Conservation (phyloP, 768 basidiomycete species). For the Russula dissimulans region DNA sequence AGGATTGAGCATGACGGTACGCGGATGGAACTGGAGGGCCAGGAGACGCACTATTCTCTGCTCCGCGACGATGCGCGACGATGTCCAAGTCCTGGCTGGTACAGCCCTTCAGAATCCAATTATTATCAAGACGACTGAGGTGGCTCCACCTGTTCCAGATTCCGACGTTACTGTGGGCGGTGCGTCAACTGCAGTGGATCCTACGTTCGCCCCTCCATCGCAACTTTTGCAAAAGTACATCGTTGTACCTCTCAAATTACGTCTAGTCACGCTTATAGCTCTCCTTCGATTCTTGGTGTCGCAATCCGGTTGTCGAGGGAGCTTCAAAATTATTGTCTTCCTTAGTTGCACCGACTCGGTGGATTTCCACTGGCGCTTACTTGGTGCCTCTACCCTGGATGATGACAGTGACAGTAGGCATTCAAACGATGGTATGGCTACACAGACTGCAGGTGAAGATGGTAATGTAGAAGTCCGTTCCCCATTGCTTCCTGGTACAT, state of each 20-base stretch:
- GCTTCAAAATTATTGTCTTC: slow-evolving; percentile 85
- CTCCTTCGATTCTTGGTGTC: slow-evolving; percentile 74
- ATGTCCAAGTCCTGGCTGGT: slow-evolving; percentile 89
- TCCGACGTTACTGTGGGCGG: slow-evolving; percentile 20
- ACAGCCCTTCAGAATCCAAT: slow-evolving; percentile 69
- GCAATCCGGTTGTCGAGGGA: slow-evolving; percentile 42
- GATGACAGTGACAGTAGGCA: slow-evolving; percentile 15
- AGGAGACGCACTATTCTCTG: slow-evolving; percentile 83
- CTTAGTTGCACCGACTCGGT: slow-evolving; percentile 96
- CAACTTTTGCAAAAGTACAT: slow-evolving; percentile 90
- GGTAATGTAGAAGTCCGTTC: slow-evolving; percentile 51
- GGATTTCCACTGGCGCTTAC: slow-evolving; percentile 87
- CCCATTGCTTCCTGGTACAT: slow-evolving; percentile 69
- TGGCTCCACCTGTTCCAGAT: slow-evolving; percentile 28
- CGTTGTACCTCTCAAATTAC: slow-evolving; percentile 82
- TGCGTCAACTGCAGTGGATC: slow-evolving; percentile 27
- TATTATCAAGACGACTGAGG: slow-evolving; percentile 68
- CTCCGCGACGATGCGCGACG: slow-evolving; percentile 93
- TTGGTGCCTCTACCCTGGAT: slow-evolving; percentile 34
- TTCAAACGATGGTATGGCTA: slow-evolving; percentile 19
- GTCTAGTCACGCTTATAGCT: slow-evolving; percentile 85
- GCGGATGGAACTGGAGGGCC: slow-evolving; percentile 78
- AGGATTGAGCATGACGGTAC: slow-evolving; percentile 61
- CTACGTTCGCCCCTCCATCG: slow-evolving; percentile 83
- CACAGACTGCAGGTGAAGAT: slow-evolving; percentile 12